Percentiles rank a stretch among this genome's conserved stretches.
Conservation (phyloP, 768 basidiomycete species). For the Dentipellis fragilis region DNA sequence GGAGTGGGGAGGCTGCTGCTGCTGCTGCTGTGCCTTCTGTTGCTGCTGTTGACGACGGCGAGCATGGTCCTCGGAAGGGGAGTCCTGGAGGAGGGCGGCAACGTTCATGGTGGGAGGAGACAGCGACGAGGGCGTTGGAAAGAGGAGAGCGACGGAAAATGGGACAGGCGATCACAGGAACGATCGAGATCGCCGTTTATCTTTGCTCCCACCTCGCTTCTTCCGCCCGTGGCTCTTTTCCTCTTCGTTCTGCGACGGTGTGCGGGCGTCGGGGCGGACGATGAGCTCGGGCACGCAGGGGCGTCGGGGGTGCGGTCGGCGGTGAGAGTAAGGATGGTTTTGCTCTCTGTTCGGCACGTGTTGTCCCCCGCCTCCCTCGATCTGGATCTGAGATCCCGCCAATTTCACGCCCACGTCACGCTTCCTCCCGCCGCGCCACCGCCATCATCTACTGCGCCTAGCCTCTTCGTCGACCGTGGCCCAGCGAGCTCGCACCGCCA, state of each 20-base stretch:
- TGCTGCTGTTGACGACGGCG: conserved; percentile 20
- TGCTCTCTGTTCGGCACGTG: no score
- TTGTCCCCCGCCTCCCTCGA: no score
- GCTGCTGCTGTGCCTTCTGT: conserved; percentile 16
- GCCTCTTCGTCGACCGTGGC: no score
- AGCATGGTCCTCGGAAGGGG: conserved; percentile 47
- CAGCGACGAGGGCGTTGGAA: background rate
- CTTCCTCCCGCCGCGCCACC: no score
- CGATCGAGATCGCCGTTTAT: conserved; percentile 2
- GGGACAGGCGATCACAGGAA: conserved; percentile 1
- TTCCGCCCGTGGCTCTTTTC: background rate
- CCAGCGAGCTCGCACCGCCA: no score
- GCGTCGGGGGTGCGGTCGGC: no score
- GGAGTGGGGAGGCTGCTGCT: no score
- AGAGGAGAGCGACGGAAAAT: background rate
- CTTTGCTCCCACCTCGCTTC: background rate
- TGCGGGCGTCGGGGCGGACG: background rate
- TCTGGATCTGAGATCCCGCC: no score
- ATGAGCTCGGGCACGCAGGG: no score
- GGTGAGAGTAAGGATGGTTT: no score
- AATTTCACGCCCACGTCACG: no score
- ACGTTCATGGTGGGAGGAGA: conserved; percentile 45
- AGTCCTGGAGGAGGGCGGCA: conserved; percentile 56
- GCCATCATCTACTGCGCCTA: no score
- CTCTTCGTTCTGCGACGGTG: background rate